These are phyloP conservation scores for Claviceps sp. DNA, from an alignment of 2,329 filamentous ascomycete species.

Conservation along the genomic window DNA sequence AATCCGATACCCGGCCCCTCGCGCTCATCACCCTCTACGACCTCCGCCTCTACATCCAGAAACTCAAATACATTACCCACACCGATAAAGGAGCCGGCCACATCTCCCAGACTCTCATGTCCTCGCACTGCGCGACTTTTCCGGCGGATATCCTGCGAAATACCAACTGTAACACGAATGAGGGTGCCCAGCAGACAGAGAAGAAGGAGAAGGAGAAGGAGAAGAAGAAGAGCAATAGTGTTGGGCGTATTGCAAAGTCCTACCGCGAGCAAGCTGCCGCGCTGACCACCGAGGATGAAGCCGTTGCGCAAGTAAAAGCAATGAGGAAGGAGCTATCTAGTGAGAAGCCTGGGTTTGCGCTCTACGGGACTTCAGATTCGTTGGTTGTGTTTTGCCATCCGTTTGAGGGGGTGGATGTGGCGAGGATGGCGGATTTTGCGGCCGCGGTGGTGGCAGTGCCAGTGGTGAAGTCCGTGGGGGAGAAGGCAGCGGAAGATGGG, in stretches of 20 bases:
- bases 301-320: not conserved
- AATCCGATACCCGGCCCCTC: conserved; percentile 11
- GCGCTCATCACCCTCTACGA: conserved; percentile 15
- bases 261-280: not conserved
- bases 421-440: conserved; percentile 2
- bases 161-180: conserved; percentile 7
- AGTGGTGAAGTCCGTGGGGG: not conserved
- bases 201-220: conserved; percentile 9
- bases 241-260: conserved; percentile 15
- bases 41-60: conserved; percentile 13
- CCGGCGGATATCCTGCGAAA: conserved; percentile 1
- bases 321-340: not conserved
- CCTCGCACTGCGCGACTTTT: conserved; percentile 7
- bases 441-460: not conserved
- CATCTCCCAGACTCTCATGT: conserved; percentile 16
- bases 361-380: conserved; percentile 1
- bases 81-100: conserved; percentile 4
- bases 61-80: conserved; percentile 3
- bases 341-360: not conserved
- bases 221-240: conserved; percentile 6
- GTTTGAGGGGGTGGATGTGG: not conserved
- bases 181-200: conserved; percentile 2
- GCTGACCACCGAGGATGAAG: conserved; percentile 1
- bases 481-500: no score
- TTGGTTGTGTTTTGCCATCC: conserved; percentile 1